These are phyloP conservation scores for Pseudogymnoascus destructans DNA, from an alignment of 2,329 filamentous ascomycete species.

Conservation along the genomic window DNA sequence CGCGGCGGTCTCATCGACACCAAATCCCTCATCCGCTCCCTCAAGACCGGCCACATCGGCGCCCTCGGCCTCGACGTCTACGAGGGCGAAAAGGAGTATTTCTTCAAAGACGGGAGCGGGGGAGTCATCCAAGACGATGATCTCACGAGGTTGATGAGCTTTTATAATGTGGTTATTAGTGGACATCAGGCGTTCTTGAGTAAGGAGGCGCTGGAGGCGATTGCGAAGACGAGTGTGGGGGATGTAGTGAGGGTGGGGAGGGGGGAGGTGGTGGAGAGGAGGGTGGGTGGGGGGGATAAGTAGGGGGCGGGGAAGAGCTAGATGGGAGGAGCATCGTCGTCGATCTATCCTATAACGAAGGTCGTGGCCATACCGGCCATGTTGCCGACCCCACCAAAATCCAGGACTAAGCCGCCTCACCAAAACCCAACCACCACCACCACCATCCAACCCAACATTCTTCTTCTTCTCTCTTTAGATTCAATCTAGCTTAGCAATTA, in stretches of 20 bases:
- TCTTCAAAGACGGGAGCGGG: constrained; percentile 52
- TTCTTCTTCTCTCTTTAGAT: too few relatives aligned
- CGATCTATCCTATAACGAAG: too few relatives aligned
- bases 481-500: too few relatives aligned
- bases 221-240: constrained; percentile 44
- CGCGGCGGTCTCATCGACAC: constrained; percentile 53
- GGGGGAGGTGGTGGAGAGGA: background rate
- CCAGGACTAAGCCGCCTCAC: too few relatives aligned
- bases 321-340: too few relatives aligned
- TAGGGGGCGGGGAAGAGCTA: background rate
- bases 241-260: constrained; percentile 32
- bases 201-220: constrained; percentile 49
- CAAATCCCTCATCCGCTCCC: constrained; percentile 41
- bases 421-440: too few relatives aligned
- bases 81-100: constrained; percentile 49
- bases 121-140: constrained; percentile 55
- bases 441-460: too few relatives aligned
- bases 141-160: constrained; percentile 53
- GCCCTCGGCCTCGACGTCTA: constrained; percentile 57
- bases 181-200: constrained; percentile 62
- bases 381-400: too few relatives aligned
- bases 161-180: constrained; percentile 53
- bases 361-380: too few relatives aligned
- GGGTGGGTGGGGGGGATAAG: constrained; percentile 24
- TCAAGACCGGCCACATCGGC: constrained; percentile 47